Evolutionary conservation across 371 early-diverging fungal genomes (phyloP), one percentile per base, ranked within the genome.

Genomic region (Choanephora cucurbitarum): DNA sequence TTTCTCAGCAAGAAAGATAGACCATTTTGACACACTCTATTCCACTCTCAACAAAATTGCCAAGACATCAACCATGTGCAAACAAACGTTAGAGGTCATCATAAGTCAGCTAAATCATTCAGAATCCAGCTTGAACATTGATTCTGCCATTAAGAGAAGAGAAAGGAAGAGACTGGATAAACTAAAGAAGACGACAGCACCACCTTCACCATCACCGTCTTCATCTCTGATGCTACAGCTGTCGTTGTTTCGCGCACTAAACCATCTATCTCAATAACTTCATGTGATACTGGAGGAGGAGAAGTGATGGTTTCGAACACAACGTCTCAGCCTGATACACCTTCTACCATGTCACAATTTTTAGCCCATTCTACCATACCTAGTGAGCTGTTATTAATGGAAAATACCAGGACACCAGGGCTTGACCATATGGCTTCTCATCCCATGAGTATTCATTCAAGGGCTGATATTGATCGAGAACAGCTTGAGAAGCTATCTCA

Each of bases 401-500:
- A 37, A 3, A 37, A 37, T 14, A 37, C 10, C 7, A 37, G 37
- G 10, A 37, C 37, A 37, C 2, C 18, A 42, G 17, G 42, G 6
- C 6, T 37, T 14, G 32, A 44, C 11, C 53, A 19, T 44, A 21
- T 44, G 31, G 24, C n/a, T 13, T 44, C 52, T 52, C 21, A 18
- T 43, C 44, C 37, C 11, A 37, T 14, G 13, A 37, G 10, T 14
- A 37, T 37, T 13, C 45, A 3, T 5, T 45, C 52, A 13, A 44
- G 52, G 44, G 39, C 45, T 5, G 58, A 45, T 34, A 56, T 62
- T 52, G 62, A 62, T 10, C 18, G 34, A 43, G 57, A 62, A 9
- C 62, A 62, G 15, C 40, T 62, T 9, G 62, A 62, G 18, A 62
- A 62, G 15, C 34, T 62, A 15, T 61, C 61, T 21, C 54, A 44